phyloP scores from a whole-genome alignment of 2,329 filamentous ascomycete genomes.

The Golovinomyces cichoracearum region DNA sequence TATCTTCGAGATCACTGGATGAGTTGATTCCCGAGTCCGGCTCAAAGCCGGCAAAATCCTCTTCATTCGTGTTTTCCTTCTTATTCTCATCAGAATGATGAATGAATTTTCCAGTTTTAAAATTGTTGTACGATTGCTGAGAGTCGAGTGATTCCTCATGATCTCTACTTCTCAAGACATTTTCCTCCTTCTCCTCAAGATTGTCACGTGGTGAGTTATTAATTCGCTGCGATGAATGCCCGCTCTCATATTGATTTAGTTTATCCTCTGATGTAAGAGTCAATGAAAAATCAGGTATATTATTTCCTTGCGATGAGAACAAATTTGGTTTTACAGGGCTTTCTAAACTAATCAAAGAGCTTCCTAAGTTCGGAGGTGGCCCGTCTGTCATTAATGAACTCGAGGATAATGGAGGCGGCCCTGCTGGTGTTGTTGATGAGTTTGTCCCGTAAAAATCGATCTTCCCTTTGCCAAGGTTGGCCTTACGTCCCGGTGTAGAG shows the following conservation, averaged over 20 bases:
- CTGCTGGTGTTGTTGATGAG: slow-evolving; percentile 31
- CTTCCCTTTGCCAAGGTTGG: slow-evolving; percentile 9
- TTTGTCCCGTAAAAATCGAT: slow-evolving; percentile 13
- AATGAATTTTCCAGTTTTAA: too few relatives aligned
- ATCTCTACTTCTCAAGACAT: slow-evolving; percentile 2
- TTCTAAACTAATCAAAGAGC: slow-evolving; percentile 20
- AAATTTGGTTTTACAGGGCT: slow-evolving; percentile 6
- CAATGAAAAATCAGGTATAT: not conserved
- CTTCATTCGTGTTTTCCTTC: too few relatives aligned
- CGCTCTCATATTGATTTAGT: slow-evolving; percentile 14
- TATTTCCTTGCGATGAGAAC: not conserved
- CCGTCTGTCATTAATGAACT: slow-evolving; percentile 27
- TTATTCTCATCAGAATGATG: too few relatives aligned
- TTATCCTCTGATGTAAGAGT: not conserved
- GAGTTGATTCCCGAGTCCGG: not conserved
- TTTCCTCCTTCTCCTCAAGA: slow-evolving; percentile 16
- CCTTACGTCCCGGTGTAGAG: slow-evolving; percentile 16
- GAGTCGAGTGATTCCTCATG: not conserved
- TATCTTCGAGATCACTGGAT: slow-evolving; percentile 11
- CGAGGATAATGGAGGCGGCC: slow-evolving; percentile 25
- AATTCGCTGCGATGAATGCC: slow-evolving; percentile 7
- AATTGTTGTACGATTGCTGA: not conserved
- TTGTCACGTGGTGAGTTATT: slow-evolving; percentile 13
- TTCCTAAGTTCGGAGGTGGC: slow-evolving; percentile 24
- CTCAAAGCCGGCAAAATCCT: not conserved